These are phyloP conservation scores for Lipomyces spencermartinsiae DNA, from an alignment of 805 yeast genomes.

Conservation along the genomic window DNA sequence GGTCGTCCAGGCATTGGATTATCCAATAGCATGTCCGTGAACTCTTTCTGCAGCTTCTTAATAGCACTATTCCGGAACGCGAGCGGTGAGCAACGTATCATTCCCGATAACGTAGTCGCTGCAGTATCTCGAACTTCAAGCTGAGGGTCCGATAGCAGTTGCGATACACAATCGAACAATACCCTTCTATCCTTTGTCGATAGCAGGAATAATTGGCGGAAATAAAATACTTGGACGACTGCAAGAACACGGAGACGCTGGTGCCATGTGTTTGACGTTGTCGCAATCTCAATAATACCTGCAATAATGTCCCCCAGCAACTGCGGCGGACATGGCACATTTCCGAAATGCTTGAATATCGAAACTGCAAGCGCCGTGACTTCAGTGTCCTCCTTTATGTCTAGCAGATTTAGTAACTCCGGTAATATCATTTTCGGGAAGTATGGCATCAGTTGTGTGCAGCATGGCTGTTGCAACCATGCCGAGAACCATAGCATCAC, in stretches of 20 bases:
- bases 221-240: conserved; percentile 72
- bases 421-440: conserved; percentile 66
- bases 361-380: conserved; percentile 52
- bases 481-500: conserved; percentile 64
- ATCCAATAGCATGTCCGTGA: conserved; percentile 54
- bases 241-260: conserved; percentile 72
- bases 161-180: conserved; percentile 59
- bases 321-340: conserved; percentile 53
- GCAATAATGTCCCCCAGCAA: conserved; percentile 53
- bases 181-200: conserved; percentile 53
- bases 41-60: conserved; percentile 51
- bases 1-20: conserved; percentile 39
- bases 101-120: conserved; percentile 75
- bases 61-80: conserved; percentile 52
- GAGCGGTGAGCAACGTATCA: conserved; percentile 68
- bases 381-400: conserved; percentile 81
- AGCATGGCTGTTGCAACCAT: conserved; percentile 60
- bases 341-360: conserved; percentile 55
- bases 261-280: conserved; percentile 54
- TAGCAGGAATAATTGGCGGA: conserved; percentile 67
- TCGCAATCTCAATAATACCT: conserved; percentile 52
- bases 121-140: conserved; percentile 79
- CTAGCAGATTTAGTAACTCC: conserved; percentile 65
- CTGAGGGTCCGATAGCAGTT: conserved; percentile 64
- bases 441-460: conserved; percentile 59